These are phyloP conservation scores for Cladorrhinum sp. DNA, from an alignment of 2,329 filamentous ascomycete species.

Conservation along the genomic window DNA sequence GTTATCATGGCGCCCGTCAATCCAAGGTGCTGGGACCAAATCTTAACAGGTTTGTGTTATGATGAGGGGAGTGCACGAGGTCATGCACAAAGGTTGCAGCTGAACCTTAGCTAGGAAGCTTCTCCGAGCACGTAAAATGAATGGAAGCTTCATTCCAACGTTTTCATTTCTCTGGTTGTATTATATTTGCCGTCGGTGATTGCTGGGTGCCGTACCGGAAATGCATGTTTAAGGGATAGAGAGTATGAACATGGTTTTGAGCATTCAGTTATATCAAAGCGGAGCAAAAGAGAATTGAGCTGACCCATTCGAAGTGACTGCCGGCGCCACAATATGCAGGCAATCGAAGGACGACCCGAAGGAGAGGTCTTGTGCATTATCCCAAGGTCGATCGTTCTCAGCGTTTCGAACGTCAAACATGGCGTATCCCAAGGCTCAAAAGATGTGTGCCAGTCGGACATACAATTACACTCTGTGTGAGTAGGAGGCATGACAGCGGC, in stretches of 20 bases:
- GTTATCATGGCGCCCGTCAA: conserved; percentile 9
- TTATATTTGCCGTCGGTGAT: neutral
- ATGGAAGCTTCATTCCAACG: neutral
- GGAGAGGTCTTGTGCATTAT: neutral
- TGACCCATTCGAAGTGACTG: neutral
- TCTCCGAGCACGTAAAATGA: neutral
- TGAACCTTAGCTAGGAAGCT: conserved; percentile 3
- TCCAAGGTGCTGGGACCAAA: conserved; percentile 13
- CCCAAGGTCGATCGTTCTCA: neutral
- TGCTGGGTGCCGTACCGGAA: neutral
- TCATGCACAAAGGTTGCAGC: neutral
- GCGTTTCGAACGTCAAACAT: neutral
- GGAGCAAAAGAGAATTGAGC: neutral
- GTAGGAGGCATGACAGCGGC: neutral
- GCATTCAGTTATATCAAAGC: neutral
- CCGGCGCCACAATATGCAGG: neutral
- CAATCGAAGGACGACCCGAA: neutral
- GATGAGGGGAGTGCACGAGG: neutral
- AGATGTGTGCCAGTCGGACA: neutral
- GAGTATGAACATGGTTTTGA: neutral
- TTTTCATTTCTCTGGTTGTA: neutral
- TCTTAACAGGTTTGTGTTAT: conserved; percentile 16
- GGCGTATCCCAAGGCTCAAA: neutral
- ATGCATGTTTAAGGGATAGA: neutral
- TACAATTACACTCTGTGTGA: neutral